Base-by-base conservation (phyloP, 768 basidiomycete genomes). In the Strobilomyces confusus region DNA sequence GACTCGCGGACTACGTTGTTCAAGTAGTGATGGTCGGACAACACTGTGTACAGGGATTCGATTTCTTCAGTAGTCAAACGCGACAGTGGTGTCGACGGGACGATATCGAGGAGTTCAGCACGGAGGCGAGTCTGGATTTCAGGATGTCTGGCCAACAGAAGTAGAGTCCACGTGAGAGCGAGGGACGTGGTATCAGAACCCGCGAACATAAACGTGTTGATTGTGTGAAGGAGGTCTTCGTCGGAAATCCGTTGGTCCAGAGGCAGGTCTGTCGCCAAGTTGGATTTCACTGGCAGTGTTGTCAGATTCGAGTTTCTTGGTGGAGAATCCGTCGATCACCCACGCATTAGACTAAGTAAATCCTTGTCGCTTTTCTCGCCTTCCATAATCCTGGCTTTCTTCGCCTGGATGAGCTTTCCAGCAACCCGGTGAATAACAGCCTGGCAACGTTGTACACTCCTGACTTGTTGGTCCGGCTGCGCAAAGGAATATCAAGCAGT, bases 141-240 rank as follows among this genome's bases (percentile, higher is more conserved):
- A 0, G 83, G 83, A 63, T 89, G 71, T 59, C 80, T 76, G 0
- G 91, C 83, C 36, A 97, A 79, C 15, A 89, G 73, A 52, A 84
- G 73, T n/a, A 95, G 68, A 2, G 85, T 84, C 93, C 94, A 97
- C 0, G 89, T 89, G 41, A 95, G 71, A 5, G 86, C 80, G 26
- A 94, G 80, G 3, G 89, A 88, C 12, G 87, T 87, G 1, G 92
- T 91, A 62, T 95, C 92, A 13, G 92, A 90, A 5, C 93, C 93
- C 20, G 88, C 91, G 65, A 93, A 92, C 77, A 93, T 83, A 67
- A 95, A 89, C 0, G 92, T 93, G 60, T 89, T 91, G 69, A 95
- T 84, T 54, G 84, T 92, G 63, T 90, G 76, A 12, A 93, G 75
- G 47, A 95, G 85, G 62, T 95, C 94, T 29, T 87, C 83, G 63